Evolutionary conservation across 163 green algal species (phyloP), one percentile per base, ranked within the genome.

Genomic region (Chloroidium sp.): DNA sequence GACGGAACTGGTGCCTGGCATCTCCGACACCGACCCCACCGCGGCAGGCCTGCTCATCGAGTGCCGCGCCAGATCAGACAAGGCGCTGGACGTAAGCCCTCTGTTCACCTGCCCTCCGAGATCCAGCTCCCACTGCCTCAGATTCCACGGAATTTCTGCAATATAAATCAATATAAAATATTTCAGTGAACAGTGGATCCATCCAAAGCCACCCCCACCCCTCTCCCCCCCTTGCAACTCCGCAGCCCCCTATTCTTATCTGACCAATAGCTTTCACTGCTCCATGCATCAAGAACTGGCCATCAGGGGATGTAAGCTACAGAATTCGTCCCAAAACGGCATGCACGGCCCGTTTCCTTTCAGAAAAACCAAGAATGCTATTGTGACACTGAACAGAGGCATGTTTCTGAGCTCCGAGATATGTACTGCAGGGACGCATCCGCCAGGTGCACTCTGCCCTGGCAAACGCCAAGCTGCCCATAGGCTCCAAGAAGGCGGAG

Each of bases 41-140:
- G 94, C 94, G 0, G 93, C 93, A n/a, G 89, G 88, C n/a, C 88
- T 98, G 85, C 89, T 98, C n/a, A 95, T 98, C 67, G 95, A 98
- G 89, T 98, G 95, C 90, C 86, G 94, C 57, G 95, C 94, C 1
- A 86, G 88, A 4, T 90, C 89, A 12, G 80, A 84, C 4, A 88
- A 90, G 59, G 90, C 87, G 10, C 86, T 98, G 78, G 36, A 95
- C 81, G 82, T 85, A 2, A 1, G 75, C 14, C 36, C 36, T 36
- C 36, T 36, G 36, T 36, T 36, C 36, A 36, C 36, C 36, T 36
- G 36, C 36, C 36, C 36, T 36, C 36, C 36, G 36, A 36, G 36
- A 36, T 36, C 36, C 36, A 36, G 36, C 36, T 36, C 36, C 36
- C 36, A 36, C 36, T 36, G 36, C 36, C 36, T 36, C 36, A 36